A percentile compares a stretch with the other conserved stretches of the same genome.
Evolutionary conservation across 257 asterid species (phyloP).

Genomic region (Jasminum sambac): DNA sequence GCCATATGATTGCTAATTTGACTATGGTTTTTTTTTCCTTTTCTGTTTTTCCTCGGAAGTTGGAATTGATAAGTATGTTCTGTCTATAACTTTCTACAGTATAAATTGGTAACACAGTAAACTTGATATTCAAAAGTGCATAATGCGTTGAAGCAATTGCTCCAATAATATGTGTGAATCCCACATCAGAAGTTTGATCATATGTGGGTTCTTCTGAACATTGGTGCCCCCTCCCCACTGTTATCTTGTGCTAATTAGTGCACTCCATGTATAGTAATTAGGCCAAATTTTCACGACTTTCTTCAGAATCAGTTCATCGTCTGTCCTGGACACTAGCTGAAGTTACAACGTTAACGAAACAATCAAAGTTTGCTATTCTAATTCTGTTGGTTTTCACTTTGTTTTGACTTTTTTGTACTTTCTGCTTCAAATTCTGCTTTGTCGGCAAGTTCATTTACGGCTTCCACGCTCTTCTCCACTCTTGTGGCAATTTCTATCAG

Average conservation of each 20-base stretch:
- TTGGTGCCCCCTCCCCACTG: neutral
- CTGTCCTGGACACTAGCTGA: slow-evolving; percentile 27
- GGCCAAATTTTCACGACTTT: neutral
- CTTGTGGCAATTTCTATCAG: slow-evolving; percentile 65
- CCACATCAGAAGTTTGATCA: slow-evolving; percentile 21
- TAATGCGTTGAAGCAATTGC: neutral
- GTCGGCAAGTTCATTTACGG: slow-evolving; percentile 48
- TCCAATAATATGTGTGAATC: neutral
- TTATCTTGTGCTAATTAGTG: slow-evolving; percentile 5
- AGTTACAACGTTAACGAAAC: slow-evolving; percentile 4
- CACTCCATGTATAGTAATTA: neutral
- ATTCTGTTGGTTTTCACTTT: slow-evolving; percentile 20
- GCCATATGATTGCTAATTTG: neutral
- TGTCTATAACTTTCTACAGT: neutral
- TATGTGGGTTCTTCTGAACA: neutral
- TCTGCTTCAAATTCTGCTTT: slow-evolving; percentile 54
- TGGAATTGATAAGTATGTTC: neutral
- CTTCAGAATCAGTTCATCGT: slow-evolving; percentile 14
- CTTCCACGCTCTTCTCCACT: slow-evolving; percentile 46
- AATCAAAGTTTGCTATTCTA: neutral
- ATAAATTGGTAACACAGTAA: neutral
- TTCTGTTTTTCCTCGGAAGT: neutral
- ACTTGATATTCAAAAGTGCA: neutral
- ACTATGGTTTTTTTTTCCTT: neutral
- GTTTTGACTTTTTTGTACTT: slow-evolving; percentile 35